Conservation (phyloP, 2,329 filamentous ascomycete species). For the Dothideomycetes sp. region DNA sequence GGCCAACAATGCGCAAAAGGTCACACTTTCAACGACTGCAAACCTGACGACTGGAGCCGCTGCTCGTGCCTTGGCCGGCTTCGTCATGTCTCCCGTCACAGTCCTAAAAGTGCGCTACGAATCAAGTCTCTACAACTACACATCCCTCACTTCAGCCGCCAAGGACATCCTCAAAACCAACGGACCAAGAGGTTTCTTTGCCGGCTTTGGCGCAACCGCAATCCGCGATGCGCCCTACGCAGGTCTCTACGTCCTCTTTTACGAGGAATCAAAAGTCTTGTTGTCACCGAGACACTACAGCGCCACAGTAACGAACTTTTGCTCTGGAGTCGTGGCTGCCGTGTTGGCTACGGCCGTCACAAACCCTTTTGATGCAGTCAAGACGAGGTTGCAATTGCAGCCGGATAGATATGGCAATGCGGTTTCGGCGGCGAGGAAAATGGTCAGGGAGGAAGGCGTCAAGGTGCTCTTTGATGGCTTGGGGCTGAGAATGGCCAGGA, state of each 20-base stretch:
- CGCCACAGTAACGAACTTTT: slow-evolving; percentile 57
- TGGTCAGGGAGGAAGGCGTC: slow-evolving; percentile 73
- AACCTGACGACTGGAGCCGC: slow-evolving; percentile 80
- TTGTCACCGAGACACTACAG: slow-evolving; percentile 34
- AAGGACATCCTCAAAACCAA: slow-evolving; percentile 64
- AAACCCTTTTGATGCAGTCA: slow-evolving; percentile 94
- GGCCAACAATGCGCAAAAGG: neutral
- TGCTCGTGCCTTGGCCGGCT: slow-evolving; percentile 76
- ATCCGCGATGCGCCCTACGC: slow-evolving; percentile 94
- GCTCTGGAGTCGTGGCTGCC: slow-evolving; percentile 71
- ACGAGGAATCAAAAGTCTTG: slow-evolving; percentile 69
- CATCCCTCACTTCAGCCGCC: slow-evolving; percentile 62
- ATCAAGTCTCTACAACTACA: slow-evolving; percentile 75
- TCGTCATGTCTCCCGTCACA: slow-evolving; percentile 90
- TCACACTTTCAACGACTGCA: slow-evolving; percentile 66
- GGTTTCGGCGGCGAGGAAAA: slow-evolving; percentile 63
- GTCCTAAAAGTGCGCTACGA: slow-evolving; percentile 96
- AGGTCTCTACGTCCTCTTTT: slow-evolving; percentile 86
- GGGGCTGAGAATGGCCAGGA: slow-evolving; percentile 76
- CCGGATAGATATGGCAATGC: slow-evolving; percentile 76
- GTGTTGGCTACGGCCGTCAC: slow-evolving; percentile 78
- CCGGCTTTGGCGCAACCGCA: slow-evolving; percentile 87
- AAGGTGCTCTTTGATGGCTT: slow-evolving; percentile 78
- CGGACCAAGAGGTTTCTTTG: slow-evolving; percentile 78
- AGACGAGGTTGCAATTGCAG: slow-evolving; percentile 88